Evolutionary conservation across 1,139 yeast species (phyloP).

Genomic region (Scheffersomyces cryptocercus): DNA sequence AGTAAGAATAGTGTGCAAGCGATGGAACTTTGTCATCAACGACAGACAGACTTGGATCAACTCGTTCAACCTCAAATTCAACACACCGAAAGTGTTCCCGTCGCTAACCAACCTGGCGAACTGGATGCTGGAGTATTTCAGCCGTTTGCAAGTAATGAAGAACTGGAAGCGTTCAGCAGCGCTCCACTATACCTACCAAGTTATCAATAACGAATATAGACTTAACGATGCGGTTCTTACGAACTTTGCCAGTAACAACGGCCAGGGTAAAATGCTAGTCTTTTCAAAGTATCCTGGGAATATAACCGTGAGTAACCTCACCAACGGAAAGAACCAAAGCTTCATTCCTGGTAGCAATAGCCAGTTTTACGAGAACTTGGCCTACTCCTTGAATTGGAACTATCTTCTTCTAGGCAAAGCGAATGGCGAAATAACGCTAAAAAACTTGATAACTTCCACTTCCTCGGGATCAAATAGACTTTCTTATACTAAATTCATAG

Average conservation of each 20-base stretch:
- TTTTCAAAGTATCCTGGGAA: constrained; percentile 36
- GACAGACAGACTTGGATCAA: constrained; percentile 65
- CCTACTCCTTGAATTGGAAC: constrained; percentile 35
- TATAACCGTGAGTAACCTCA: constrained; percentile 37
- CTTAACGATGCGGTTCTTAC: constrained; percentile 29
- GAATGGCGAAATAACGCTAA: constrained; percentile 32
- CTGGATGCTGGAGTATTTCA: constrained; percentile 59
- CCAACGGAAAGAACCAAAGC: constrained; percentile 43
- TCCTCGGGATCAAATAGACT: constrained; percentile 26
- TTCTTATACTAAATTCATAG: constrained; percentile 19
- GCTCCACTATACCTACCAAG: constrained; percentile 30
- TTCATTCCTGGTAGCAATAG: constrained; percentile 41
- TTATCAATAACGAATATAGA: constrained; percentile 26
- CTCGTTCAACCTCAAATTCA: constrained; percentile 50
- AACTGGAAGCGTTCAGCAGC: constrained; percentile 55
- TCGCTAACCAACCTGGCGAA: constrained; percentile 52
- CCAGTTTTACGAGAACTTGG: constrained; percentile 19
- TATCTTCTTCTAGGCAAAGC: constrained; percentile 31
- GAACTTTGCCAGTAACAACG: constrained; percentile 41
- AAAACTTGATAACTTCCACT: constrained; percentile 36
- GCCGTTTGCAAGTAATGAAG: constrained; percentile 41
- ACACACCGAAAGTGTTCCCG: constrained; percentile 49
- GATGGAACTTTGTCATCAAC: constrained; percentile 52
- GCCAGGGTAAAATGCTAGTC: constrained; percentile 36
- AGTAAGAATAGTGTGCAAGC: constrained; percentile 53